Evolutionary conservation across 2,329 filamentous ascomycete species (phyloP), one percentile per base, ranked within the genome.

Genomic region (Trichoderma sp.): DNA sequence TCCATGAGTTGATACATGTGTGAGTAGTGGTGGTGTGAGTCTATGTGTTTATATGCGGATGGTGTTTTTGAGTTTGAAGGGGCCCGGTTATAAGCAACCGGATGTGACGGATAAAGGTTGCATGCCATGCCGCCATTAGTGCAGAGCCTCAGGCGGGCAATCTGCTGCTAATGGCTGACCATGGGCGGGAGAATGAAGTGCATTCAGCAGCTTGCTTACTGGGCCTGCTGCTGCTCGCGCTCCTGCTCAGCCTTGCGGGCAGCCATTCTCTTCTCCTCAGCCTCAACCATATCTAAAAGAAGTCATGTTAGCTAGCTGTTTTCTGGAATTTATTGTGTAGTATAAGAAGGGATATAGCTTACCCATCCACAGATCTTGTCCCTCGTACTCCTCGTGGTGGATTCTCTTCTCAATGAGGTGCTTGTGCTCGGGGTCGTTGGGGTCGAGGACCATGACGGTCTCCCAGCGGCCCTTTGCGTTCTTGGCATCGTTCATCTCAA

Each of bases 321-420:
- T 15, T 28, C 47, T 26, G 68, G 57, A 20, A 53, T 11, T 15
- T 7, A 7, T 3, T 6, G 20, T 50, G 3, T 23, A 13, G 20
- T 17, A 26, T 15, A 9, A 26, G 15, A 50, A 23, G 53, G 47
- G 12, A 12, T 11, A 11, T 2, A 8, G 75, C 89, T 80, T 82
- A 92, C 91, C 91, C 85, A 90, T 96, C 96, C 96, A 99, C 77
- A 98, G 87, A 82, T 98, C 95, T 84, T 97, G 93, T 58, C 94
- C 93, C 79, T 91, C 88, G 81, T 97, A 96, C 74, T 93, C 87
- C 85, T 97, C 93, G 84, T 94, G 93, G 81, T 97, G 93, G 69
- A 96, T 88, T 84, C 86, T 90, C 89, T 95, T 95, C 88, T 97
- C 93, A 76, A 97, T 93, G 75, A 94, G 80, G 77, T 92, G 86